Percentiles rank a stretch among this genome's conserved stretches.
phyloP scores from a whole-genome alignment of 2,329 filamentous ascomycete genomes.

The Sarocladiaceae sp. region DNA sequence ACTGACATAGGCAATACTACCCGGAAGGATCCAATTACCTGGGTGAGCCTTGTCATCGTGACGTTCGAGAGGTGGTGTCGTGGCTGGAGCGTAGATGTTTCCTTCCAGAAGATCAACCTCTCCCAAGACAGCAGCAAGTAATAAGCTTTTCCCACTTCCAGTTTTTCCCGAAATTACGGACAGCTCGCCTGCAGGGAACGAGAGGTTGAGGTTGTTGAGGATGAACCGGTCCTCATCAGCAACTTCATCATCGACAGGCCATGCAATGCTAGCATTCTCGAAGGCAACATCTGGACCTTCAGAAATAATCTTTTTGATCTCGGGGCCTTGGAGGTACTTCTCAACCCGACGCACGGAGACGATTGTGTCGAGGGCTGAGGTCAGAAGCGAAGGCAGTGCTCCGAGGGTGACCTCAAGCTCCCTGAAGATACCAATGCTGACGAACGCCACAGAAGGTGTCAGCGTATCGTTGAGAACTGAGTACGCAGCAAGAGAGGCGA shows the following conservation, averaged over 20 bases:
- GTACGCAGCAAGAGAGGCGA: conserved; percentile 64
- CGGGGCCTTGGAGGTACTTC: conserved; percentile 60
- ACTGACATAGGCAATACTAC: conserved; percentile 66
- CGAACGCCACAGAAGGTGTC: conserved; percentile 70
- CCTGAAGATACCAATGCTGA: conserved; percentile 67
- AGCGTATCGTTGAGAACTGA: conserved; percentile 56
- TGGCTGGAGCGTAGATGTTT: conserved; percentile 46
- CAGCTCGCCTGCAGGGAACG: conserved; percentile 62
- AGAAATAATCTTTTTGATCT: conserved; percentile 49
- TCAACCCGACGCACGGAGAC: conserved; percentile 69
- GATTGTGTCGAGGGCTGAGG: conserved; percentile 63
- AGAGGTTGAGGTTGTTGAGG: conserved; percentile 56
- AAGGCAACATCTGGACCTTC: conserved; percentile 57
- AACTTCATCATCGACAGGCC: conserved; percentile 63
- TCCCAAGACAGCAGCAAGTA: conserved; percentile 67
- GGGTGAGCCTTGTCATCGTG: conserved; percentile 56
- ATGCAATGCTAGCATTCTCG: conserved; percentile 62
- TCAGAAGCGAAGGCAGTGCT: conserved; percentile 66
- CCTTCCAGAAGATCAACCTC: conserved; percentile 66
- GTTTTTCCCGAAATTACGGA: conserved; percentile 73
- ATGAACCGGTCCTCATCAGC: conserved; percentile 56
- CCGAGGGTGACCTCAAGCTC: conserved; percentile 66
- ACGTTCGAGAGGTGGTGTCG: conserved; percentile 45
- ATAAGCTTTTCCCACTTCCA: conserved; percentile 69
- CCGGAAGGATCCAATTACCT: conserved; percentile 62